Evolutionary conservation across 2,329 filamentous ascomycete genomes (phyloP).

Genomic region (Xylaria hypoxylon): DNA sequence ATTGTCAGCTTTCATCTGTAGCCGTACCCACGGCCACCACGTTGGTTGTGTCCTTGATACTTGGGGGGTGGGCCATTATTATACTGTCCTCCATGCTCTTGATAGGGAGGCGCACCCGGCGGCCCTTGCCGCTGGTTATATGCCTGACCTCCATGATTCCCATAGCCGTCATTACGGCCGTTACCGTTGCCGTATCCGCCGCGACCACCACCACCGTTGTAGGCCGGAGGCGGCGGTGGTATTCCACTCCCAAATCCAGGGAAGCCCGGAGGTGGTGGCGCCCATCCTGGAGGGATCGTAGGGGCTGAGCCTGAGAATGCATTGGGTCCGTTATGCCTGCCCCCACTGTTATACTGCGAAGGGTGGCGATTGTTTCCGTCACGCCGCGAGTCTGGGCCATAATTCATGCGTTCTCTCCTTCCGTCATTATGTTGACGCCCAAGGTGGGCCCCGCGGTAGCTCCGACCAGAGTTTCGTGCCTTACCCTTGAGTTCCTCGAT

Average conservation of each 20-base stretch:
- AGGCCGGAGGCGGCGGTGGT: slow-evolving; percentile 54
- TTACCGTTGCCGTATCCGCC: slow-evolving; percentile 46
- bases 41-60: slow-evolving; percentile 44
- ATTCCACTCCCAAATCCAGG: slow-evolving; percentile 53
- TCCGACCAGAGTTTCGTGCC: slow-evolving; percentile 73
- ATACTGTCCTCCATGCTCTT: slow-evolving; percentile 45
- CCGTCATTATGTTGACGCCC: slow-evolving; percentile 48
- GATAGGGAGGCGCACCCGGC: slow-evolving; percentile 39
- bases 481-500: slow-evolving; percentile 78
- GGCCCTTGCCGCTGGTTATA: slow-evolving; percentile 43
- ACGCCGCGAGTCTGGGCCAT: slow-evolving; percentile 49
- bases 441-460: slow-evolving; percentile 75
- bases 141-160: slow-evolving; percentile 44
- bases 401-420: slow-evolving; percentile 50
- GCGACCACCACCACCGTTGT: slow-evolving; percentile 41
- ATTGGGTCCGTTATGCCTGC: slow-evolving; percentile 52
- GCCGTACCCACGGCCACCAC: slow-evolving; percentile 40
- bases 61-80: slow-evolving; percentile 44
- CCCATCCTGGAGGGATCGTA: slow-evolving; percentile 51
- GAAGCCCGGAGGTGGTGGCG: slow-evolving; percentile 55
- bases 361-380: slow-evolving; percentile 42
- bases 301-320: slow-evolving; percentile 48
- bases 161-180: slow-evolving; percentile 37
- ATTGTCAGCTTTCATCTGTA: slow-evolving; percentile 24
- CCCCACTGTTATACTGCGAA: slow-evolving; percentile 60